phyloP scores from a whole-genome alignment of 73 alveolate species.

The Paramecium sonneborni region DNA sequence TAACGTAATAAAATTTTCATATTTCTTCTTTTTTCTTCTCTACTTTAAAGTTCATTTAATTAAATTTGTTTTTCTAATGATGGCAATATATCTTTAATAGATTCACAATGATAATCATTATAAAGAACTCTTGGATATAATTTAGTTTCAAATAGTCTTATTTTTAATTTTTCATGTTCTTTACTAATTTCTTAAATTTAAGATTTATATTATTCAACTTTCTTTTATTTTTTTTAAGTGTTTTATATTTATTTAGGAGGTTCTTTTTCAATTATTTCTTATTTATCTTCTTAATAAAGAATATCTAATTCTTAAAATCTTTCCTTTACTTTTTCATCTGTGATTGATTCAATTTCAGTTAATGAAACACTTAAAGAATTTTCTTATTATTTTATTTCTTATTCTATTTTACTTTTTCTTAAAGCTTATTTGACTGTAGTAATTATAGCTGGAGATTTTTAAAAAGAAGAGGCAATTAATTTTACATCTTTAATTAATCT shows the following conservation, averaged over 20 bases:
- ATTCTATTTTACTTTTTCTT: background rate
- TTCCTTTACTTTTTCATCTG: background rate
- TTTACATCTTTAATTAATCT: background rate
- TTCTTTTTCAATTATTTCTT: background rate
- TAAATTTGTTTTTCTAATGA: background rate
- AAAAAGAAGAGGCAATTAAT: background rate
- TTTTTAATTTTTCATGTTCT: conserved; percentile 16
- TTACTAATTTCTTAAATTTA: background rate
- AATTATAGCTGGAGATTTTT: background rate
- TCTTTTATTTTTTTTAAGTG: background rate
- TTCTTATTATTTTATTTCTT: background rate
- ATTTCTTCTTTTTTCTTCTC: background rate
- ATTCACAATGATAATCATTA: background rate
- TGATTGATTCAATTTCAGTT: background rate
- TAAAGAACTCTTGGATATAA: background rate
- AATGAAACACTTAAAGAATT: background rate
- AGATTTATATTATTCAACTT: background rate
- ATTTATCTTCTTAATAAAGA: background rate
- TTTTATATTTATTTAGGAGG: background rate
- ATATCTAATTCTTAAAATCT: conserved; percentile 27
- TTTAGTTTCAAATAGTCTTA: background rate
- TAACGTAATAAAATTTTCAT: background rate
- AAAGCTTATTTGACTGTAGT: background rate
- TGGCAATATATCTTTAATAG: background rate
- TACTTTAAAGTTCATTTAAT: background rate